Conservation (phyloP, 257 asterid genomes). For the Petunia secreta region DNA sequence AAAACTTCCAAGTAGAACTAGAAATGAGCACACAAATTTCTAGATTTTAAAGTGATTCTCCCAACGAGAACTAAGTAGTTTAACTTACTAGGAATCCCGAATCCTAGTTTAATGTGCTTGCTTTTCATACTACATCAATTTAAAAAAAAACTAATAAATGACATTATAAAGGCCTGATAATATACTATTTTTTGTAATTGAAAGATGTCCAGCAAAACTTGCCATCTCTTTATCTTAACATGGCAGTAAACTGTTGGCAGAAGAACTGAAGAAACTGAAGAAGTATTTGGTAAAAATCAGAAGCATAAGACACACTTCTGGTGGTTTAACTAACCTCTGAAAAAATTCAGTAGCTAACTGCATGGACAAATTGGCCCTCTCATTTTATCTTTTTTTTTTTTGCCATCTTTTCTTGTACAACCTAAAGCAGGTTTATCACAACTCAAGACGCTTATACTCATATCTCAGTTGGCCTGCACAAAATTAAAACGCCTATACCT, state of each 20-base stretch:
- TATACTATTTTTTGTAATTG: not conserved
- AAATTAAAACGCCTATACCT: not conserved
- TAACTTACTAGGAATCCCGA: not conserved
- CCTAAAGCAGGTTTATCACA: not conserved
- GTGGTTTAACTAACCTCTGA: not conserved
- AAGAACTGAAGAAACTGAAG: not conserved
- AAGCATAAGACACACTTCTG: slow-evolving; percentile 7
- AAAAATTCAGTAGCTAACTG: not conserved
- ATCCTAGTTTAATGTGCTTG: slow-evolving; percentile 2
- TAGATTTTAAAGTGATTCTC: not conserved
- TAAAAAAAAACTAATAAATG: not conserved
- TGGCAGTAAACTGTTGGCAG: not conserved
- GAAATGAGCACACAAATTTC: not conserved
- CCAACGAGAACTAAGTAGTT: slow-evolving; percentile 3
- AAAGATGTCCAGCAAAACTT: not conserved
- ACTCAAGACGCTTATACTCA: not conserved
- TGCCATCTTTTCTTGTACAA: not conserved
- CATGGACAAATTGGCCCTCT: not conserved
- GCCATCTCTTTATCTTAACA: slow-evolving; percentile 2
- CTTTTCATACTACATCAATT: slow-evolving; percentile 18
- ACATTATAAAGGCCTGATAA: not conserved
- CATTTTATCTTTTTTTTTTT: not conserved
- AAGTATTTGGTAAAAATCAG: not conserved
- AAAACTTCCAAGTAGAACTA: not conserved
- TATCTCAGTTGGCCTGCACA: not conserved